phyloP scores from a whole-genome alignment of 164 flowering plant genomes.

The Akebia trifoliata region DNA sequence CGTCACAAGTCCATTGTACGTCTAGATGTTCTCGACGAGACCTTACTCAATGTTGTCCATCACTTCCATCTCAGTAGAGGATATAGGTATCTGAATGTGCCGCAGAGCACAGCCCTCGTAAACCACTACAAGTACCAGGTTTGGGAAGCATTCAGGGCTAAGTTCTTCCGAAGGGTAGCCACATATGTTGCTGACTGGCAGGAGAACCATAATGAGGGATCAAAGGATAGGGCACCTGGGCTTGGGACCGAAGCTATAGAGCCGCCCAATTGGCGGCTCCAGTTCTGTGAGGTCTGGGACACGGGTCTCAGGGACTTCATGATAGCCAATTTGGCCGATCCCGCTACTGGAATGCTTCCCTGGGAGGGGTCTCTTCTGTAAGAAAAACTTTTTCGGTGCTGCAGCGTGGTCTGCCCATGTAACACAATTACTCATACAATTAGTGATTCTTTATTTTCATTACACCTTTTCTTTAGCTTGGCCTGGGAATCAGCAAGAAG shows the following conservation, averaged over 20 bases:
- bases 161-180: conserved; percentile 77
- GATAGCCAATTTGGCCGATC: conserved; percentile 52
- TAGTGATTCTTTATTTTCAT: too few species aligned
- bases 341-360: conserved; percentile 50
- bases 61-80: conserved; percentile 63
- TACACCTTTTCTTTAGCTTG: conserved; percentile 12
- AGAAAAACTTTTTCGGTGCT: conserved; percentile 2
- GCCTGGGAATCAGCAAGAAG: not conserved
- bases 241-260: conserved; percentile 85
- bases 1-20: conserved; percentile 80
- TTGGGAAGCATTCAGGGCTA: conserved; percentile 76
- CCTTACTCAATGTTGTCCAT: conserved; percentile 78
- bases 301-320: conserved; percentile 76
- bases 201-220: conserved; percentile 70
- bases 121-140: conserved; percentile 93
- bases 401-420: conserved; percentile 22
- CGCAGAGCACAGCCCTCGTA: conserved; percentile 46
- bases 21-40: conserved; percentile 45
- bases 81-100: conserved; percentile 39
- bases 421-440: conserved; percentile 18
- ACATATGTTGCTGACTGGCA: conserved; percentile 93
- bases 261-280: conserved; percentile 67
- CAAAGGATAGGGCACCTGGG: conserved; percentile 88
- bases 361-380: conserved; percentile 46
- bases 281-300: conserved; percentile 87